Conservation (phyloP, 2,329 filamentous ascomycete genomes). For the Chaetothyriales sp. region DNA sequence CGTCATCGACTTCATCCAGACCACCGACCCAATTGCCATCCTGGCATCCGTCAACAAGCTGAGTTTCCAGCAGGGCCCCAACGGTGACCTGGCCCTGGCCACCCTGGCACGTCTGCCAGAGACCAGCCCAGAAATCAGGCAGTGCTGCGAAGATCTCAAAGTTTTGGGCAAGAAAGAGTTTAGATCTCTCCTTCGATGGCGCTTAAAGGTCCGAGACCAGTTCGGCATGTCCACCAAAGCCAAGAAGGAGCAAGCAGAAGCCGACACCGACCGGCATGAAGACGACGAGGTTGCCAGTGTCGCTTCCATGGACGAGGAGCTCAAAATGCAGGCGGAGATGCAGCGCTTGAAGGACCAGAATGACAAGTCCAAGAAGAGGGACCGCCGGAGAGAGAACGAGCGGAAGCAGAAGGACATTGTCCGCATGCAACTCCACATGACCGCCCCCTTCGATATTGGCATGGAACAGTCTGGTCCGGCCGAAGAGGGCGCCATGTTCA, state of each 20-base stretch:
- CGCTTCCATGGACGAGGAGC: constrained; percentile 85
- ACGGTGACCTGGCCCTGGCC: constrained; percentile 73
- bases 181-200: constrained; percentile 76
- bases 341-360: constrained; percentile 71
- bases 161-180: constrained; percentile 91
- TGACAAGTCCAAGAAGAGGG: constrained; percentile 61
- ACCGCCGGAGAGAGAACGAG: constrained; percentile 79
- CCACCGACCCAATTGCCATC: constrained; percentile 81
- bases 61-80: constrained; percentile 64
- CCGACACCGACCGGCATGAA: constrained; percentile 33
- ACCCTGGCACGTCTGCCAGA: constrained; percentile 76
- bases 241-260: constrained; percentile 27
- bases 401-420: constrained; percentile 86
- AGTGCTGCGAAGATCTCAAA: constrained; percentile 70
- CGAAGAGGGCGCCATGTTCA: constrained; percentile 75
- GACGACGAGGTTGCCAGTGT: constrained; percentile 67
- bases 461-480: constrained; percentile 66
- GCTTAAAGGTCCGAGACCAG: constrained; percentile 73
- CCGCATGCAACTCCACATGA: constrained; percentile 97
- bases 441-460: constrained; percentile 86
- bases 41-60: constrained; percentile 75
- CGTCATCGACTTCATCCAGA: constrained; percentile 88
- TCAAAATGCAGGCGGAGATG: constrained; percentile 77
- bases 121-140: constrained; percentile 68
- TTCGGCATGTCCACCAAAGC: constrained; percentile 55